Conservation (phyloP, 371 early-diverging fungal species). For the Syncephalastrum monosporum region DNA sequence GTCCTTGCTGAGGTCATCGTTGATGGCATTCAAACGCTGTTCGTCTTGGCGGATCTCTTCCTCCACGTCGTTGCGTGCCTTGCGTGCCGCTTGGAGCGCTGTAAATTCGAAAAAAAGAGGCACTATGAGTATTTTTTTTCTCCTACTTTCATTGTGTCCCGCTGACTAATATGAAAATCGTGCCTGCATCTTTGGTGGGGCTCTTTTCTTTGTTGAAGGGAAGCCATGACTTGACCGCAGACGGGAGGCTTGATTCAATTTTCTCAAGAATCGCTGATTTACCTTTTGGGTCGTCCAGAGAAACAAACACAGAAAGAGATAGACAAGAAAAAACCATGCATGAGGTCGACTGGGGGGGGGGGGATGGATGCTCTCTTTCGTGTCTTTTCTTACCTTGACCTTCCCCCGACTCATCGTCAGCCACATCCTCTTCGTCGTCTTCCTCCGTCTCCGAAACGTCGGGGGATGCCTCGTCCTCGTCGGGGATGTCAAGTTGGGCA, state of each 20-base stretch:
- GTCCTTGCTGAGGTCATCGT: constrained; percentile 53
- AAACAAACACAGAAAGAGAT: too few species aligned
- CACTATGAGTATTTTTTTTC: neutral
- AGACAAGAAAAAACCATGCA: too few species aligned
- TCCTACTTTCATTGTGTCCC: neutral
- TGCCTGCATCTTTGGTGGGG: too few species aligned
- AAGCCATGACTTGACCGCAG: too few species aligned
- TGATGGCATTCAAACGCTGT: constrained; percentile 35
- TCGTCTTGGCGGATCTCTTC: constrained; percentile 30
- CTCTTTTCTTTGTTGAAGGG: too few species aligned
- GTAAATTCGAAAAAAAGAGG: constrained; percentile 7
- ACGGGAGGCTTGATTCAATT: too few species aligned
- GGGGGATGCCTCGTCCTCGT: constrained; percentile 5
- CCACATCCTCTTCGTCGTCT: constrained; percentile 15
- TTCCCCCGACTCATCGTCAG: constrained; percentile 7
- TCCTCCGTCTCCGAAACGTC: constrained; percentile 11
- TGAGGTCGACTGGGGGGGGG: too few species aligned
- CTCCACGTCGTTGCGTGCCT: constrained; percentile 35
- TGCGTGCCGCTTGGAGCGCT: constrained; percentile 42
- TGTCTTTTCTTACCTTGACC: constrained; percentile 16
- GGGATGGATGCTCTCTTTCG: too few species aligned
- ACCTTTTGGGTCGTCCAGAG: too few species aligned
- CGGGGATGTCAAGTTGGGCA: neutral
- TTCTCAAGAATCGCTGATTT: too few species aligned
- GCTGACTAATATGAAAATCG: too few species aligned